Evolutionary conservation across 352 stramenopile species (phyloP).

Genomic region (Globisporangium camurandrum): DNA sequence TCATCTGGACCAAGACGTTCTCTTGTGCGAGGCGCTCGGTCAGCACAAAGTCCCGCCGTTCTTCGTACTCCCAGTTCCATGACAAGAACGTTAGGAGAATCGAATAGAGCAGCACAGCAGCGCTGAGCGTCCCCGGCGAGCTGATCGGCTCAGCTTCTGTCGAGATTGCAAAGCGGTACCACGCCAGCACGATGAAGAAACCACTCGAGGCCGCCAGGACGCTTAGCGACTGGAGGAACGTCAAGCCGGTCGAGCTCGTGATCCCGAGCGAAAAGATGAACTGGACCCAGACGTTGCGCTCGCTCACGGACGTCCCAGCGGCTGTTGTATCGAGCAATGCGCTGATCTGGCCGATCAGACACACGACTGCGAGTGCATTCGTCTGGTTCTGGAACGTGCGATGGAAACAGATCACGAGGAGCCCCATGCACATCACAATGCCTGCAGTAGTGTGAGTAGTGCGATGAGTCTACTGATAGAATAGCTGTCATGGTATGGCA

Average conservation of each 20-base stretch:
- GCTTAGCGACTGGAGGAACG: slow-evolving; percentile 55
- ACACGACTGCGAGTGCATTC: slow-evolving; percentile 46
- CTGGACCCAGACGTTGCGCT: slow-evolving; percentile 82
- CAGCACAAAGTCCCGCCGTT: slow-evolving; percentile 78
- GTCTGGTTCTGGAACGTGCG: slow-evolving; percentile 51
- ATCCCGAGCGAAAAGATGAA: slow-evolving; percentile 83
- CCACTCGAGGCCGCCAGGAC: slow-evolving; percentile 52
- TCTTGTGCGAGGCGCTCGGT: slow-evolving; percentile 76
- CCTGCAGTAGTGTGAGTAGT: slow-evolving; percentile 11
- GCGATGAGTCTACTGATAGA: background rate
- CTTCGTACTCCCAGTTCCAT: slow-evolving; percentile 87
- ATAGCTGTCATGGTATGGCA: background rate
- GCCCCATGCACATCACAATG: slow-evolving; percentile 67
- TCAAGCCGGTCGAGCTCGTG: slow-evolving; percentile 71
- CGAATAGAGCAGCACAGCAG: slow-evolving; percentile 66
- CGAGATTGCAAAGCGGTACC: slow-evolving; percentile 40
- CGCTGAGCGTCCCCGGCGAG: slow-evolving; percentile 58
- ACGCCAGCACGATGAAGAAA: slow-evolving; percentile 75
- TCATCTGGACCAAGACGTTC: slow-evolving; percentile 86
- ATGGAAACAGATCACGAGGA: slow-evolving; percentile 60
- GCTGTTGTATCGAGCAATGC: slow-evolving; percentile 69
- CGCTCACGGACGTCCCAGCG: slow-evolving; percentile 60
- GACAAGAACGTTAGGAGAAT: slow-evolving; percentile 74
- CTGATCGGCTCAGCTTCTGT: slow-evolving; percentile 33
- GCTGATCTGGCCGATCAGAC: slow-evolving; percentile 64